Evolutionary conservation across 2,329 filamentous ascomycete species (phyloP), one percentile per base, ranked within the genome.

Genomic region (Pyrenophora tritici-repentis): DNA sequence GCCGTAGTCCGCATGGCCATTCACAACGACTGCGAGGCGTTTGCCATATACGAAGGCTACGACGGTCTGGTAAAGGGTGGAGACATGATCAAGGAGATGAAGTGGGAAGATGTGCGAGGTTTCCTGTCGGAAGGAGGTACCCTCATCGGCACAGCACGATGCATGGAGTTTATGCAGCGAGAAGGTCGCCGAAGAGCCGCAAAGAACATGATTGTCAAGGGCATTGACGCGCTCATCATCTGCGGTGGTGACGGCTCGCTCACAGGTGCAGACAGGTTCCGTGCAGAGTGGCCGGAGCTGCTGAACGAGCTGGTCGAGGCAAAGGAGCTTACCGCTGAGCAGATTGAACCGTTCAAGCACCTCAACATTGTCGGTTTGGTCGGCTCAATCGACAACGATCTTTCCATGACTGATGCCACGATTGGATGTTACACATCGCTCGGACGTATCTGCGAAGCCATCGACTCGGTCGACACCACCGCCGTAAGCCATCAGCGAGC

Each of bases 301-400:
- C 75, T 99, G 52, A 80, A 90, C 44, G 94, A 99, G 79, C 83
- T 99, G 55, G 88, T 97, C 31, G 71, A 83, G 42, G 89, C 77
- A 2, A 86, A 86, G 45, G 82, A 93, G 67, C 81, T 97, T 65
- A 87, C 84, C 6, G 67, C 78, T 36, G 83, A 87, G 49, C 87
- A 96, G 71, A 77, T 90, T 52, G 80, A 85, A 38, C 88, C 89
- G 2, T 96, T 91, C 81, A 83, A 83, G 67, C 86, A 95, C 63
- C 83, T 99, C 69, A 99, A 97, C 76, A 96, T 99, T 62, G 93
- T 97, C 46, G 94, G 94, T 40, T 80, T 97, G 43, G 94, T 99
- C 22, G 94, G 94, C 50, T 96, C 91, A 46, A 99, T 99, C 70
- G 94, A 99, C 81, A 99, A 99, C 72, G 94, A 99, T 71, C 88